These are phyloP conservation scores for Alternaria metachromatica DNA, from an alignment of 2,329 filamentous ascomycete genomes.

Conservation along the genomic window DNA sequence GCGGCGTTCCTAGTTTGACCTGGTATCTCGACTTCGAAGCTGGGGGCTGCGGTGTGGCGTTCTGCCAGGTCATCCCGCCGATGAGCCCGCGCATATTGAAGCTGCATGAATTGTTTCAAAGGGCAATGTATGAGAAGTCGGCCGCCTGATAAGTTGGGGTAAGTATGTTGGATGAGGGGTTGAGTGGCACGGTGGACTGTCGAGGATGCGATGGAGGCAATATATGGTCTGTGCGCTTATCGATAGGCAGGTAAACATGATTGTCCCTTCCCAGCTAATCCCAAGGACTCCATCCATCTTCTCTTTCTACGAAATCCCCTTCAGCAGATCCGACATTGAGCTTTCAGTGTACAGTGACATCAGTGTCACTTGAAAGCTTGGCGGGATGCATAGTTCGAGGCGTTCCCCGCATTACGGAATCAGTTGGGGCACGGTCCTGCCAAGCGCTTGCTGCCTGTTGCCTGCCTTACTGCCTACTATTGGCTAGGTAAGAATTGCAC, in stretches of 20 bases:
- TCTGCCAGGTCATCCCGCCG: constrained; percentile 16
- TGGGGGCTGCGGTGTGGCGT: constrained; percentile 18
- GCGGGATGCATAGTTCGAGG: too few species aligned
- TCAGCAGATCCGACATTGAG: background rate
- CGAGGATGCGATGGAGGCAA: background rate
- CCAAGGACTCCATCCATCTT: background rate
- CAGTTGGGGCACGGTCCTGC: background rate
- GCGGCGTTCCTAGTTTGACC: constrained; percentile 13
- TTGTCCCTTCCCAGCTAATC: background rate
- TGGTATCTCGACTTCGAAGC: constrained; percentile 15
- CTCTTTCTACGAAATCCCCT: background rate
- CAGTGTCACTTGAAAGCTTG: background rate
- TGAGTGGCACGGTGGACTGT: background rate
- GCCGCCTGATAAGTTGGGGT: background rate
- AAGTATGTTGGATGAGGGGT: background rate
- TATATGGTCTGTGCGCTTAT: background rate
- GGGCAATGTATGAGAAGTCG: constrained; percentile 2
- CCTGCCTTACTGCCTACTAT: background rate
- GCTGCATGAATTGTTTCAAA: constrained; percentile 12
- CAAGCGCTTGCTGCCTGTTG: constrained; percentile 6
- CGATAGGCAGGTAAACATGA: background rate
- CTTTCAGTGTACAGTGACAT: background rate
- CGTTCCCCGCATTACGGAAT: background rate
- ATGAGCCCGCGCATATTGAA: constrained; percentile 14
- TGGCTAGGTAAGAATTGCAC: background rate